Percentiles rank a stretch among this genome's conserved stretches.
Evolutionary conservation across 78 protist genomes (phyloP).

Genomic region (Goniomonas avonlea): DNA sequence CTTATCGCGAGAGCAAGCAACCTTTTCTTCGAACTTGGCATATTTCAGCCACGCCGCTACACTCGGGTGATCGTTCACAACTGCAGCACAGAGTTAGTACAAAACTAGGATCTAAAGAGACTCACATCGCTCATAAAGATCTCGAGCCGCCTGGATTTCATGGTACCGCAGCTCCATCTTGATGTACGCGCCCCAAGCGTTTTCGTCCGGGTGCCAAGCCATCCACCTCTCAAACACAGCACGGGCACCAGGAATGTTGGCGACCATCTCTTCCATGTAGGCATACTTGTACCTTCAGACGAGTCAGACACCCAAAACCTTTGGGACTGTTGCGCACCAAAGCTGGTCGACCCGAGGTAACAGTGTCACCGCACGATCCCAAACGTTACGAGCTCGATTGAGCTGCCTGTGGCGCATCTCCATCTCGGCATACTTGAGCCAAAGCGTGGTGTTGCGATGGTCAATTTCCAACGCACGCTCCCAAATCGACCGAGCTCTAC

Average conservation of each 20-base stretch:
- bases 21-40: constrained; percentile 77
- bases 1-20: background rate
- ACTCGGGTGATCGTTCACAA: background rate
- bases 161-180: constrained; percentile 64
- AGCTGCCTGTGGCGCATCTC: constrained; percentile 81
- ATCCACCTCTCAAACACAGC: constrained; percentile 91
- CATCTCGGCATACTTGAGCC: constrained; percentile 93
- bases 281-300: constrained; percentile 79
- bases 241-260: constrained; percentile 76
- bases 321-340: background rate
- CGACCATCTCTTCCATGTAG: constrained; percentile 91
- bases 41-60: constrained; percentile 71
- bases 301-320: background rate
- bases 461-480: constrained; percentile 83
- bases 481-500: constrained; percentile 75
- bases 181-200: constrained; percentile 83
- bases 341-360: constrained; percentile 74
- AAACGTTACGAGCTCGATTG: constrained; percentile 92
- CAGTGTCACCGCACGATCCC: constrained; percentile 85
- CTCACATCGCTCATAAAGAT: constrained; percentile 25
- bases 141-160: constrained; percentile 60
- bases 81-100: background rate
- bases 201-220: constrained; percentile 70
- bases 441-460: constrained; percentile 47
- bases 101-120: background rate